Percentiles rank a stretch among this genome's conserved stretches.
These are phyloP conservation scores for Phaeotremella fagi DNA, from an alignment of 768 basidiomycete species.

Conservation along the genomic window DNA sequence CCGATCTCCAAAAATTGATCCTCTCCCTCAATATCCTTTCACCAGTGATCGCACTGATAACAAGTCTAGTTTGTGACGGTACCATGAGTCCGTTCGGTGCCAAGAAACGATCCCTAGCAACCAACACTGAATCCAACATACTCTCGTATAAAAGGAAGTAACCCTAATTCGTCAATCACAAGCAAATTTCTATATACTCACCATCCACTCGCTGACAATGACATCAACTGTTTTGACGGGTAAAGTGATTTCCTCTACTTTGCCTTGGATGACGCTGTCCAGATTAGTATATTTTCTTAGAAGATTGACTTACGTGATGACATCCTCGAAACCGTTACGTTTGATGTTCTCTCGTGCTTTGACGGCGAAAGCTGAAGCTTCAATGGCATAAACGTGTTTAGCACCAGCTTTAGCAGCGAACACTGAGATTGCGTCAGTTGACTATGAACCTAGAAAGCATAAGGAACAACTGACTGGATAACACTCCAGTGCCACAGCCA, in stretches of 20 bases:
- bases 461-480: conserved; percentile 52
- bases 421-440: conserved; percentile 48
- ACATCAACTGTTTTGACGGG: conserved; percentile 81
- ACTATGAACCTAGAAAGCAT: background rate
- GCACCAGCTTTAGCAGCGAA: conserved; percentile 87
- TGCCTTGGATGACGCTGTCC: conserved; percentile 72
- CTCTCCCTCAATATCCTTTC: conserved; percentile 72
- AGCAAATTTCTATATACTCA: conserved; percentile 49
- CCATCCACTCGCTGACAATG: conserved; percentile 99
- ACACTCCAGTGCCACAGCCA: conserved; percentile 90
- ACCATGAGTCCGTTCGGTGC: conserved; percentile 73
- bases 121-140: conserved; percentile 92
- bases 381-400: conserved; percentile 82
- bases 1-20: conserved; percentile 80
- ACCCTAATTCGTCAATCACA: conserved; percentile 30
- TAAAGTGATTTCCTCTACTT: conserved; percentile 78
- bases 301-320: conserved; percentile 57
- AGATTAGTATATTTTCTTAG: background rate
- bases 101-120: conserved; percentile 81
- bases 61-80: conserved; percentile 81
- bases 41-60: conserved; percentile 76
- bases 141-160: conserved; percentile 74
- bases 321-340: conserved; percentile 62
- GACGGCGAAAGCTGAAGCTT: conserved; percentile 76
- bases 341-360: conserved; percentile 74